phyloP scores from a whole-genome alignment of 495 filamentous ascomycete genomes.

The Evernia prunastri region DNA sequence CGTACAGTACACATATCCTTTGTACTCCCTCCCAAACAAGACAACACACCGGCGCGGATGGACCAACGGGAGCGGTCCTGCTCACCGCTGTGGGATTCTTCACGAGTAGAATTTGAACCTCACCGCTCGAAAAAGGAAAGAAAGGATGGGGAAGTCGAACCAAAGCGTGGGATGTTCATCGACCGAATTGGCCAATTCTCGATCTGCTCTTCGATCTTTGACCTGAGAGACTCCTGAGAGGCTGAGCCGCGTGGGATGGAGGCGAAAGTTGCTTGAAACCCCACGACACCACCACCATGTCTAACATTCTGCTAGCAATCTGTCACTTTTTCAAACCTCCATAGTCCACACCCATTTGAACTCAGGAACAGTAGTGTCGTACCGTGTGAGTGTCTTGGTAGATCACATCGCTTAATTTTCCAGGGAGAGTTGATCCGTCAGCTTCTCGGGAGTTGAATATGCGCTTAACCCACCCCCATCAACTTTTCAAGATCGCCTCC shows the following conservation, averaged over 20 bases:
- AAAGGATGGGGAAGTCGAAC: too few relatives aligned
- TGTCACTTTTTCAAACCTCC: neutral
- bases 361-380: neutral
- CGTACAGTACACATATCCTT: too few relatives aligned
- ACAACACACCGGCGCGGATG: neutral
- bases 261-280: neutral
- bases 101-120: neutral
- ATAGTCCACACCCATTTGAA: neutral
- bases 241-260: neutral
- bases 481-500: neutral
- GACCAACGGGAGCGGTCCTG: conserved; percentile 1
- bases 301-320: neutral
- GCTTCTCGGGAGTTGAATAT: neutral
- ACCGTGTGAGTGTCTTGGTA: neutral
- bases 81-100: neutral
- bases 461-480: neutral
- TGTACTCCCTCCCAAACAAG: neutral
- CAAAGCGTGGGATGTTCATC: neutral
- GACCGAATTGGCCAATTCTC: neutral
- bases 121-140: too few relatives aligned
- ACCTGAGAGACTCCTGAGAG: too few relatives aligned
- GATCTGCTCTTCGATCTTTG: neutral
- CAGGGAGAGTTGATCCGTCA: neutral
- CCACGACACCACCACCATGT: neutral
- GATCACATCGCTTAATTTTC: neutral